phyloP scores from a whole-genome alignment of 352 stramenopile species.

The Globisporangium heterothallicum region DNA sequence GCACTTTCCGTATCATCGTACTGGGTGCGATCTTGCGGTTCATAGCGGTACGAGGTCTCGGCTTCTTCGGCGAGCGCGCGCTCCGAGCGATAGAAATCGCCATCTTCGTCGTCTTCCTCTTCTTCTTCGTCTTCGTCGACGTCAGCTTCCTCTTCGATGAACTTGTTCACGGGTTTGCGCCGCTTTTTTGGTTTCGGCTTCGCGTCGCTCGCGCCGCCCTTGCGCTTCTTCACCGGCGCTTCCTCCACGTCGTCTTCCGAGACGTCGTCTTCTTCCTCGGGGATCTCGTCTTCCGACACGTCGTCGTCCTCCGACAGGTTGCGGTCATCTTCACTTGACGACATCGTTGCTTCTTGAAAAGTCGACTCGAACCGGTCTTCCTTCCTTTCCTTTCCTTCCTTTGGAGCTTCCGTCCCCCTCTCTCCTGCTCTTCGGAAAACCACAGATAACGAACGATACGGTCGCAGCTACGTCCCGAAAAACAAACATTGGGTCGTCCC shows the following conservation, averaged over 20 bases:
- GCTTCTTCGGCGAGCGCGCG: conserved; percentile 74
- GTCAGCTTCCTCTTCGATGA: conserved; percentile 86
- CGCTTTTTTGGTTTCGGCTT: conserved; percentile 84
- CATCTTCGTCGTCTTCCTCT: conserved; percentile 77
- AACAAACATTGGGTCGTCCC: too few species aligned
- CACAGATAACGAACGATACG: not conserved
- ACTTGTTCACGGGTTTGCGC: conserved; percentile 82
- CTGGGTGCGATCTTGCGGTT: conserved; percentile 63
- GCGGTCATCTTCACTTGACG: conserved; percentile 83
- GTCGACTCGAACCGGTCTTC: too few species aligned
- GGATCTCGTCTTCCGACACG: conserved; percentile 70
- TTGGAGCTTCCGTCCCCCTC: not conserved
- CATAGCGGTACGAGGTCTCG: conserved; percentile 65
- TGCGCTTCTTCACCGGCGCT: conserved; percentile 69
- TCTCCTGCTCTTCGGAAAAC: conserved; percentile 4
- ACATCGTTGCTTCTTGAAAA: conserved; percentile 37
- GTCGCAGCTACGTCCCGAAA: conserved; percentile 1
- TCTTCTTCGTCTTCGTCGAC: conserved; percentile 86
- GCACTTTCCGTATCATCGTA: conserved; percentile 80
- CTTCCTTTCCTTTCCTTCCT: not conserved
- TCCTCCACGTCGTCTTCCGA: conserved; percentile 40
- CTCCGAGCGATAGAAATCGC: conserved; percentile 74
- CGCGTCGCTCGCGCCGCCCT: conserved; percentile 32
- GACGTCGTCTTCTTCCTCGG: conserved; percentile 53
- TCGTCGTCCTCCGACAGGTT: conserved; percentile 64